These are phyloP conservation scores for Eucalyptus sideroxylon DNA, from an alignment of 345 rosid species.

Conservation along the genomic window DNA sequence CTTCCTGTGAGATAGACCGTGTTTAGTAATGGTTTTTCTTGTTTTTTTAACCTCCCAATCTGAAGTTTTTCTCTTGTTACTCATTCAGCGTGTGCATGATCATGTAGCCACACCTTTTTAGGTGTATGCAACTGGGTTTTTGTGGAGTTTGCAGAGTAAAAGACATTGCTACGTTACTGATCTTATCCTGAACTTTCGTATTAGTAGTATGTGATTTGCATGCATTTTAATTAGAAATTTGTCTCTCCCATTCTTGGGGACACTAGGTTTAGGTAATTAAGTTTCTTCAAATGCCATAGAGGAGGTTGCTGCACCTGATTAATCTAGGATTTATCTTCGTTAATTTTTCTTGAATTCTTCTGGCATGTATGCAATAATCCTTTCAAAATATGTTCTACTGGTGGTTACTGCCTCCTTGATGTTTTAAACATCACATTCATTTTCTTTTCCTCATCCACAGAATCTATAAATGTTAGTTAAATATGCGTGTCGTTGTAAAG, in stretches of 20 bases:
- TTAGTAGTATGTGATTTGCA: not conserved
- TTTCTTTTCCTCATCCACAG: not conserved
- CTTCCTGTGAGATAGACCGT: not conserved
- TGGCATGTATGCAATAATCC: not conserved
- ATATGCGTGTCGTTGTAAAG: not conserved
- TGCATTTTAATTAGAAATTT: not conserved
- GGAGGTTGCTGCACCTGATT: not conserved
- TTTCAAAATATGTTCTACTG: not conserved
- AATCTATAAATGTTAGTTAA: not conserved
- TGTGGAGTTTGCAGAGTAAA: not conserved
- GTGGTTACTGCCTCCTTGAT: not conserved
- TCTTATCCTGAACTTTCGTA: not conserved
- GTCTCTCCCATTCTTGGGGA: not conserved
- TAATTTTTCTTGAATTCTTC: not conserved
- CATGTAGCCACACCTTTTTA: not conserved
- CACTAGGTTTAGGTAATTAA: not conserved
- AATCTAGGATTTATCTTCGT: not conserved
- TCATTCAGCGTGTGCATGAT: not conserved
- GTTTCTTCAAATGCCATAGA: not conserved
- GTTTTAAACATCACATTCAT: not conserved
- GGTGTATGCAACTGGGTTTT: not conserved
- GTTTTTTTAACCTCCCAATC: not conserved
- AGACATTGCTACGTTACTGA: not conserved
- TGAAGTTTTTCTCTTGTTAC: not conserved
- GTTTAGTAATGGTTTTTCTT: not conserved